Evolutionary conservation across 2,329 filamentous ascomycete species (phyloP), one percentile per base, ranked within the genome.

Genomic region (Pezizomycotina sp.): DNA sequence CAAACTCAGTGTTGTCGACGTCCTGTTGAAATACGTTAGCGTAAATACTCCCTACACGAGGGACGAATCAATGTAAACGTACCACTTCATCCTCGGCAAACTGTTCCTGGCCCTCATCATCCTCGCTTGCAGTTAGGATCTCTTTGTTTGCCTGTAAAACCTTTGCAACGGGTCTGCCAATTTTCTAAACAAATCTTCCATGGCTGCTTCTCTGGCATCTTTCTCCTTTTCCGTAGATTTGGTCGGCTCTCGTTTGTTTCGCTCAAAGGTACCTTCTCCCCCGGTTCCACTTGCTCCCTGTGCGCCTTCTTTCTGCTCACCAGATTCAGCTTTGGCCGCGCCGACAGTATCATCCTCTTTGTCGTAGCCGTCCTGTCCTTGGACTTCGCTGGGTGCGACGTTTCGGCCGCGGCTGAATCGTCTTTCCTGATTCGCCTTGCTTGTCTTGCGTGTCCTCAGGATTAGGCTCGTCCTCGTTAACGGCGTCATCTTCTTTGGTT

Each of bases 141-240:
- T 92, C 77, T 29, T 71, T 51, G 91, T 80, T 52, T 83, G 80
- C 40, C 80, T 71, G 56, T 95, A 84, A 81, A 84, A 98, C 50
- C 77, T 72, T 56, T 95, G 84, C 20, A 98, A 65, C 4, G 82
- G 77, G 60, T 98, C 83, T 14, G 89, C 89, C 19, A 98, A 69
- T 53, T 92, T 91, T 60, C 89, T 89, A 65, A 93, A 92, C 1
- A 83, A 79, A 48, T 89, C 72, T 28, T 63, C 61, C 33, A 69
- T 56, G 4, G 53, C 51, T 12, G 53, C 51, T 23, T 62, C 57
- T 47, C 64, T 54, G 10, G 56, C 54, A 10, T 57, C 54, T 20
- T 55, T 48, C 20, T 50, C 43, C 2, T 52, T 40, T 31, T 59
- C 48, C 36, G 55, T 50, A 21, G 53, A 58, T 24, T 58, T 59